phyloP scores from a whole-genome alignment of 1,284 basidiomycete genomes.

The Trametes hirsuta region DNA sequence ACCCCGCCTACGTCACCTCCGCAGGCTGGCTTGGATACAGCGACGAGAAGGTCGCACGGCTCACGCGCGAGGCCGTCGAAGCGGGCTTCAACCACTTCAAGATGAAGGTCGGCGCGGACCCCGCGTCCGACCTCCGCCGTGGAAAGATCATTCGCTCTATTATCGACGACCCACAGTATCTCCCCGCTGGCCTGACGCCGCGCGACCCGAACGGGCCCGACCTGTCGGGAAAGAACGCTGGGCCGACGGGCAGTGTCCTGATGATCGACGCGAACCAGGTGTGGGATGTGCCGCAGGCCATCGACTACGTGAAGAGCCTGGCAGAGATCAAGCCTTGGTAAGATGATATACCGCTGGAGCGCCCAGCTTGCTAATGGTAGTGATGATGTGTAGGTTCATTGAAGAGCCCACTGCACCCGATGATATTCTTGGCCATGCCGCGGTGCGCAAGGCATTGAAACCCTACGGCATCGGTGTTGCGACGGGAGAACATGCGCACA shows the following conservation, averaged over 20 bases:
- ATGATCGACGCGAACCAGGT: conserved; percentile 99
- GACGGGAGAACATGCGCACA: conserved; percentile 95
- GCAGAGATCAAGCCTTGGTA: conserved; percentile 89
- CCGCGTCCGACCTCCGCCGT: conserved; percentile 83
- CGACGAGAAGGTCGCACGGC: conserved; percentile 87
- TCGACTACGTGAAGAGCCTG: conserved; percentile 87
- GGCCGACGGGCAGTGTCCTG: conserved; percentile 89
- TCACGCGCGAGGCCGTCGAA: conserved; percentile 85
- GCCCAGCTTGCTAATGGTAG: not conserved
- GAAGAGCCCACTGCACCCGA: conserved; percentile 95
- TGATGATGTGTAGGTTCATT: conserved; percentile 73
- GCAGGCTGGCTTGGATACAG: conserved; percentile 93
- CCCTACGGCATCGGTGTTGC: conserved; percentile 90
- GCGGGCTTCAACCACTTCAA: conserved; percentile 96
- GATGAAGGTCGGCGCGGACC: conserved; percentile 93
- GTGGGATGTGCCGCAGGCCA: conserved; percentile 93
- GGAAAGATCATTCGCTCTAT: conserved; percentile 89
- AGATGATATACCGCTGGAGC: conserved; percentile 14
- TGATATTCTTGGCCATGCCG: conserved; percentile 85
- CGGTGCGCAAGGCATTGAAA: conserved; percentile 80
- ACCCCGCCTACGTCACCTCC: conserved; percentile 94
- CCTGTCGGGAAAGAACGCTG: conserved; percentile 87
- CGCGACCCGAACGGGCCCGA: conserved; percentile 69
- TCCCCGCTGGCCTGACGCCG: conserved; percentile 56
- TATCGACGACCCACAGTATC: conserved; percentile 86